A percentile compares a stretch with the other conserved stretches of the same genome.
Conservation (phyloP, 2,329 filamentous ascomycete species). For the Onygenales sp. region DNA sequence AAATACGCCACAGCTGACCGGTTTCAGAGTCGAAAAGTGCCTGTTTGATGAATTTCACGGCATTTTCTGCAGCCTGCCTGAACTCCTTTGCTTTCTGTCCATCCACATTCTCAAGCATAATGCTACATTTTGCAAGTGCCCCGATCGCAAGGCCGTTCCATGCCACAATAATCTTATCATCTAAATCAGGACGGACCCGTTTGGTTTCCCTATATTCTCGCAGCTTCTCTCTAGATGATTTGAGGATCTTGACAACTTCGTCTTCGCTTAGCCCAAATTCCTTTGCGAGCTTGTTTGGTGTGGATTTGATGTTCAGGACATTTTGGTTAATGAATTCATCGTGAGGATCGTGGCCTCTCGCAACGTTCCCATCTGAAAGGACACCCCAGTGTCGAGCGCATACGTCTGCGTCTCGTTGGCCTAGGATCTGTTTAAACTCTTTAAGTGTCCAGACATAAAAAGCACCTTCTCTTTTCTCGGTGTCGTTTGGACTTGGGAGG, state of each 20-base stretch:
- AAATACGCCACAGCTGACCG: slow-evolving; percentile 63
- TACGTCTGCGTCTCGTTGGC: slow-evolving; percentile 58
- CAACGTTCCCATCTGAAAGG: slow-evolving; percentile 74
- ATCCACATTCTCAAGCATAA: slow-evolving; percentile 54
- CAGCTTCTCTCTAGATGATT: slow-evolving; percentile 57
- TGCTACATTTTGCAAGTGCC: slow-evolving; percentile 66
- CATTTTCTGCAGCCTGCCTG: slow-evolving; percentile 54
- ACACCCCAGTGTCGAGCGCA: slow-evolving; percentile 80
- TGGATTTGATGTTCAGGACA: slow-evolving; percentile 64
- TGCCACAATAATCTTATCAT: slow-evolving; percentile 78
- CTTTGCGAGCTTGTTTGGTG: slow-evolving; percentile 58
- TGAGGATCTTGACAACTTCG: slow-evolving; percentile 59
- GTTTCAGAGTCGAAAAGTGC: slow-evolving; percentile 60
- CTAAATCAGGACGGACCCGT: slow-evolving; percentile 65
- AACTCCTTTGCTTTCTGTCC: slow-evolving; percentile 51
- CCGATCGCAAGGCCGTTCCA: slow-evolving; percentile 87
- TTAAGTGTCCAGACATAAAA: slow-evolving; percentile 91
- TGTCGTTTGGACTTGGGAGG: slow-evolving; percentile 60
- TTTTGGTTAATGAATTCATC: slow-evolving; percentile 95
- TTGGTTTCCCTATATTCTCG: slow-evolving; percentile 62
- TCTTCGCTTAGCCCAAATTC: slow-evolving; percentile 64
- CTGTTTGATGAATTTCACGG: slow-evolving; percentile 61
- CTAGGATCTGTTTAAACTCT: slow-evolving; percentile 71
- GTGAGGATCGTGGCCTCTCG: slow-evolving; percentile 71
- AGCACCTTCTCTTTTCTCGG: slow-evolving; percentile 78